A percentile compares a stretch with the other conserved stretches of the same genome.
These are phyloP conservation scores for Alternaria burnsii DNA, from an alignment of 2,329 filamentous ascomycete genomes.

Conservation along the genomic window DNA sequence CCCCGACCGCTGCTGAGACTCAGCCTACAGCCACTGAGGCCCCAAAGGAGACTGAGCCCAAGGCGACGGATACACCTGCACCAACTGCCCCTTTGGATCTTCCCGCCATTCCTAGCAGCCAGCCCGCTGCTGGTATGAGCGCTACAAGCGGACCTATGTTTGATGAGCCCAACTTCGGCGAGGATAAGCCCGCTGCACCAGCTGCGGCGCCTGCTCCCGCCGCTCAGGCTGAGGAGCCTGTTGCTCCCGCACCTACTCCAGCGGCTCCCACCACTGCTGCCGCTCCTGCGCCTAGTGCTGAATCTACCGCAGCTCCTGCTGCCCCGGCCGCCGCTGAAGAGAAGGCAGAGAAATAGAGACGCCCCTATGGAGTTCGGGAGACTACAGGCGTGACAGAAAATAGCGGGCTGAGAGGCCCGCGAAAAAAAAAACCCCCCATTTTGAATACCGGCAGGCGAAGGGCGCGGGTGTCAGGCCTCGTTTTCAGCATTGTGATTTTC, in stretches of 20 bases:
- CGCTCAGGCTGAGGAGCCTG: neutral
- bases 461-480: neutral
- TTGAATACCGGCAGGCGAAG: conserved; percentile 1
- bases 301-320: neutral
- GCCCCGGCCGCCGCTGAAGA: conserved; percentile 8
- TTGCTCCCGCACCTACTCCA: conserved; percentile 9
- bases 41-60: conserved; percentile 29
- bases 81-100: conserved; percentile 28
- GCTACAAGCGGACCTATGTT: conserved; percentile 51
- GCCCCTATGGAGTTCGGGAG: neutral
- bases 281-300: neutral
- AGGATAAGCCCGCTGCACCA: conserved; percentile 24
- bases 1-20: conserved; percentile 38
- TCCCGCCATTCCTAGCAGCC: conserved; percentile 35
- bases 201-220: conserved; percentile 24
- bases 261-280: neutral
- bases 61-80: conserved; percentile 21
- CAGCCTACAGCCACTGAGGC: conserved; percentile 32
- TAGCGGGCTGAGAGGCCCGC: neutral
- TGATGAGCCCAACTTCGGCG: conserved; percentile 42
- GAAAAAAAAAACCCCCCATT: neutral
- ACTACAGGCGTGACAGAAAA: neutral
- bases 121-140: conserved; percentile 50
- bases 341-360: conserved; percentile 11
- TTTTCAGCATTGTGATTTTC: conserved; percentile 25